Conservation (phyloP, 176 grass and related monocot species). For the Elaeis guineensis region DNA sequence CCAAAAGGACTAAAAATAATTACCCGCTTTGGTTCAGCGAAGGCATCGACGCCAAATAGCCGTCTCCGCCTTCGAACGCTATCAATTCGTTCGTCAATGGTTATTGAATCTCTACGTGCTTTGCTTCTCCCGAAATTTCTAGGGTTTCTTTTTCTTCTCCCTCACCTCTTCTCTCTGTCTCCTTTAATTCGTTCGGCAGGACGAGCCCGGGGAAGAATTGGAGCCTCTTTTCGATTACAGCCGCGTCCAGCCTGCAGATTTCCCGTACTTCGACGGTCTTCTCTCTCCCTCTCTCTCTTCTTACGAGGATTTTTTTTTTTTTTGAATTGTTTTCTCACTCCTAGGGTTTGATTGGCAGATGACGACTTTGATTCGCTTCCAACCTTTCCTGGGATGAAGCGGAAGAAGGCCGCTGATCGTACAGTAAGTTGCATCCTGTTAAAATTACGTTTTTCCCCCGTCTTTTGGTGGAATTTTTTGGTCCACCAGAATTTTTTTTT, state of each 20-base stretch:
- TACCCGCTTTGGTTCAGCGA: too few relatives aligned
- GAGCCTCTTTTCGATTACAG: slow-evolving; percentile 93
- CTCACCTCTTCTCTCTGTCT: too few relatives aligned
- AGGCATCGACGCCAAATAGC: too few relatives aligned
- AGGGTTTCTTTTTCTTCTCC: too few relatives aligned
- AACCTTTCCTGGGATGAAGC: slow-evolving; percentile 57
- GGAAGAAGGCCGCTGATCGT: slow-evolving; percentile 10
- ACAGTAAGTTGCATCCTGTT: slow-evolving; percentile 2
- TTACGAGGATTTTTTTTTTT: too few relatives aligned
- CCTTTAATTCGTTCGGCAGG: background rate
- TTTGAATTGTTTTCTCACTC: background rate
- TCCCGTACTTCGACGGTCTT: slow-evolving; percentile 63
- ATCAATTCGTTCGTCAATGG: too few relatives aligned
- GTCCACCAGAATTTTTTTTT: background rate
- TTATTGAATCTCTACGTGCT: too few relatives aligned
- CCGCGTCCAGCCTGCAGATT: slow-evolving; percentile 47
- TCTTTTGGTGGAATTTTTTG: background rate
- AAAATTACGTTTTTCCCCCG: background rate
- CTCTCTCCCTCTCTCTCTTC: background rate
- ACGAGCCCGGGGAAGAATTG: slow-evolving; percentile 43
- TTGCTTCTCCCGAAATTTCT: too few relatives aligned
- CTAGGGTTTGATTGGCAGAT: slow-evolving; percentile 35
- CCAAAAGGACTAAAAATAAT: too few relatives aligned
- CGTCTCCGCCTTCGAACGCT: too few relatives aligned
- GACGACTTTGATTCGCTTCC: slow-evolving; percentile 54